Conservation (phyloP, 257 asterid genomes). For the Nicotiana knightiana region DNA sequence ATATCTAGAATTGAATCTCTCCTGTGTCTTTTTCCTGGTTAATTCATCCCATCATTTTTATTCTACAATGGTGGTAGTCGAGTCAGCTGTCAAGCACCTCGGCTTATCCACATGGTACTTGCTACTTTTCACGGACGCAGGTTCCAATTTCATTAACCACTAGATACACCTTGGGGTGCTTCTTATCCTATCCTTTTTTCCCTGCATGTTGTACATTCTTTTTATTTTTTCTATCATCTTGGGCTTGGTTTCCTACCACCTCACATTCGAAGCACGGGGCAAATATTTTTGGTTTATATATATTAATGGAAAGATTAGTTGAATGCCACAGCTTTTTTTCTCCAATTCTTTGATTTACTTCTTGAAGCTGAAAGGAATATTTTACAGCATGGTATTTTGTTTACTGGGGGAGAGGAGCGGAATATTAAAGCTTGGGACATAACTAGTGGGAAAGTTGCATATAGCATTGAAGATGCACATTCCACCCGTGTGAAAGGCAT, state of each 20-base stretch:
- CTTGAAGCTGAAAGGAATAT: constrained; percentile 5
- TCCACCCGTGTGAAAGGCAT: constrained; percentile 82
- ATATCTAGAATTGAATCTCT: background rate
- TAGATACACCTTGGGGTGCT: background rate
- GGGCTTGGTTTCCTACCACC: background rate
- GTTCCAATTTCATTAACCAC: background rate
- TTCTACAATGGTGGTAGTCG: background rate
- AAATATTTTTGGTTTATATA: background rate
- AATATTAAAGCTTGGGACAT: constrained; percentile 83
- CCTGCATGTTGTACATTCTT: background rate
- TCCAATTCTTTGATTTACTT: background rate
- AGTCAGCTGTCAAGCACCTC: background rate
- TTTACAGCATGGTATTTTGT: constrained; percentile 65
- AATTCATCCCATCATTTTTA: background rate
- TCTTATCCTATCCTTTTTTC: background rate
- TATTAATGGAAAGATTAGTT: background rate
- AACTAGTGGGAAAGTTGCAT: constrained; percentile 62
- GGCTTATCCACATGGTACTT: background rate
- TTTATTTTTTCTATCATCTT: background rate
- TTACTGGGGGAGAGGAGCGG: constrained; percentile 92
- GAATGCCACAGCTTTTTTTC: background rate
- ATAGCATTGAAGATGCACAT: constrained; percentile 72
- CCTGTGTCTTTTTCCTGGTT: background rate
- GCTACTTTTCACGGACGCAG: background rate
- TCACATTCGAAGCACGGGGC: background rate